Conservation (phyloP, 805 yeast genomes). For the Jamesozyma gamospora region DNA sequence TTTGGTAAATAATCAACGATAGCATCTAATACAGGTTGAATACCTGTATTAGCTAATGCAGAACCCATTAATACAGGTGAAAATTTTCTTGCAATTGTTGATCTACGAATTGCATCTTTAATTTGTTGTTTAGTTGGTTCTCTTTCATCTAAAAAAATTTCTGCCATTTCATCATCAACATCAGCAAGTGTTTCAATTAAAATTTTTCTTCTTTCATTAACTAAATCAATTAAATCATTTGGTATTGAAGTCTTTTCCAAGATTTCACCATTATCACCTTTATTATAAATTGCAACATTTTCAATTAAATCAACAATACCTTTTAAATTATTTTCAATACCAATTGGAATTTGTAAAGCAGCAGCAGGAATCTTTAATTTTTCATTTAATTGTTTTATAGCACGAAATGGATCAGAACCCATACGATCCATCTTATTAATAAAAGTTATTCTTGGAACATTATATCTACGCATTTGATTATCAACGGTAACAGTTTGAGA, state of each 20-base stretch:
- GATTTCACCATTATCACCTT: slow-evolving; percentile 82
- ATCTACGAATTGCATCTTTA: slow-evolving; percentile 80
- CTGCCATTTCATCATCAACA: slow-evolving; percentile 96
- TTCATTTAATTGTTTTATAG: slow-evolving; percentile 79
- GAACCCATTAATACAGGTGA: slow-evolving; percentile 99
- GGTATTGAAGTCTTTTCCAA: slow-evolving; percentile 65
- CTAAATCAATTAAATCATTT: slow-evolving; percentile 65
- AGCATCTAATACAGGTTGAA: slow-evolving; percentile 92
- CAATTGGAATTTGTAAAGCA: slow-evolving; percentile 96
- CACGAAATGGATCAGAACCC: slow-evolving; percentile 97
- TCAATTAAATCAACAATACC: slow-evolving; percentile 92
- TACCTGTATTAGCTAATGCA: slow-evolving; percentile 91
- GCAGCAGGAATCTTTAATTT: slow-evolving; percentile 93
- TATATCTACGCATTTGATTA: slow-evolving; percentile 96
- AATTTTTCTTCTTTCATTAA: slow-evolving; percentile 78
- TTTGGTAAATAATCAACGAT: slow-evolving; percentile 93
- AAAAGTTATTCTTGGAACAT: slow-evolving; percentile 92
- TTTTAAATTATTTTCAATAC: slow-evolving; percentile 71
- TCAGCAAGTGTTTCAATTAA: slow-evolving; percentile 94
- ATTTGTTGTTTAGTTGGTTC: slow-evolving; percentile 81
- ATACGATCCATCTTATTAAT: slow-evolving; percentile 98
- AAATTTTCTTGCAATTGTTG: slow-evolving; percentile 90
- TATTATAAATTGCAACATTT: slow-evolving; percentile 78
- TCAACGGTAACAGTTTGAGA: slow-evolving; percentile 98
- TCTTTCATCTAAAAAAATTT: slow-evolving; percentile 78